A percentile compares a stretch with the other conserved stretches of the same genome.
phyloP scores from a whole-genome alignment of 495 filamentous ascomycete genomes.

The Lasiosphaeris hirsuta region DNA sequence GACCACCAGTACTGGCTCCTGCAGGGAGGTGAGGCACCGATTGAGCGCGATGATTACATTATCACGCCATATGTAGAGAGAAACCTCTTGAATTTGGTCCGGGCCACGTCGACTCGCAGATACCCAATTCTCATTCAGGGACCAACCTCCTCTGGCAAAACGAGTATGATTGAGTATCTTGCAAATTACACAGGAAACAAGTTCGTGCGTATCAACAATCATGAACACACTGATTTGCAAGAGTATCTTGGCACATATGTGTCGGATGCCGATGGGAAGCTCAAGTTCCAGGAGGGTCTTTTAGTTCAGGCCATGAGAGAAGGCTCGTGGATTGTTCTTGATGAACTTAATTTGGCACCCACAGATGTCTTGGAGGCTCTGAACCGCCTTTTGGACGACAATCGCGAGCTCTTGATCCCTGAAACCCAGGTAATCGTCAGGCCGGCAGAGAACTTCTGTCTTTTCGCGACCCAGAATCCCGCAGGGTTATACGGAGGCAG shows the following conservation, averaged over 20 bases:
- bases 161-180: slow-evolving; percentile 97
- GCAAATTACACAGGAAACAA: slow-evolving; percentile 94
- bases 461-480: slow-evolving; percentile 99
- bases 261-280: slow-evolving; percentile 75
- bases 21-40: slow-evolving; percentile 59
- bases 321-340: slow-evolving; percentile 96
- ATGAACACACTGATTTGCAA: slow-evolving; percentile 97
- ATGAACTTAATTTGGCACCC: slow-evolving; percentile 93
- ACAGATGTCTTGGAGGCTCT: slow-evolving; percentile 95
- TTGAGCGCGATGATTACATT: slow-evolving; percentile 86
- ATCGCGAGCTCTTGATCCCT: slow-evolving; percentile 93
- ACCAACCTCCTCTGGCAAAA: slow-evolving; percentile 95
- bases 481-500: slow-evolving; percentile 92
- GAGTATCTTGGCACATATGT: slow-evolving; percentile 96
- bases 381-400: slow-evolving; percentile 93
- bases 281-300: slow-evolving; percentile 91
- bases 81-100: slow-evolving; percentile 88
- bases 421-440: slow-evolving; percentile 93
- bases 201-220: slow-evolving; percentile 98
- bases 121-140: slow-evolving; percentile 97
- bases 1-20: slow-evolving; percentile 88
- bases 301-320: slow-evolving; percentile 87
- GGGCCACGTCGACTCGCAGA: slow-evolving; percentile 83
- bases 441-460: slow-evolving; percentile 92
- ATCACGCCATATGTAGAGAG: slow-evolving; percentile 92